phyloP scores from a whole-genome alignment of 2,329 filamentous ascomycete genomes.

The Fusarium sp. region DNA sequence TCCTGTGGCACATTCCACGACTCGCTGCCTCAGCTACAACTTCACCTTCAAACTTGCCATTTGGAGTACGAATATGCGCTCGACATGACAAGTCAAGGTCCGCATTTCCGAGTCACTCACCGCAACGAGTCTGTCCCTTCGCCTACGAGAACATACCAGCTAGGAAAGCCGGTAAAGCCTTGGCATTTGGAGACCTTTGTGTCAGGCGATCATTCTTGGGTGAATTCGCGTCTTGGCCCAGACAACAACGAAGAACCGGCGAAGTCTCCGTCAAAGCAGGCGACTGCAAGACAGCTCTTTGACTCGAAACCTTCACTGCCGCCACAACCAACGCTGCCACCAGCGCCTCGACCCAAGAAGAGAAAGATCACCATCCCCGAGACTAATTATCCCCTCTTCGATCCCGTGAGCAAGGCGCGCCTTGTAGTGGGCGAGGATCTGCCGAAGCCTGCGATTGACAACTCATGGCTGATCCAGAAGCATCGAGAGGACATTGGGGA shows the following conservation, averaged over 20 bases:
- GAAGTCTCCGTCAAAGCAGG: slow-evolving; percentile 37
- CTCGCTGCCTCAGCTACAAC: slow-evolving; percentile 59
- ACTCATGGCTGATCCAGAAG: slow-evolving; percentile 67
- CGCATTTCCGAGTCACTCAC: slow-evolving; percentile 53
- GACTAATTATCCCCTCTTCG: slow-evolving; percentile 64
- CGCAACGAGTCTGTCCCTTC: slow-evolving; percentile 41
- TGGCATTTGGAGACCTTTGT: slow-evolving; percentile 58
- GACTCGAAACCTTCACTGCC: slow-evolving; percentile 34
- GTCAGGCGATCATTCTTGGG: slow-evolving; percentile 59
- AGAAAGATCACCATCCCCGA: slow-evolving; percentile 57
- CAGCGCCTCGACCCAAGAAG: slow-evolving; percentile 21
- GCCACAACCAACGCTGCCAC: neutral
- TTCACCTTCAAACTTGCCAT: slow-evolving; percentile 60
- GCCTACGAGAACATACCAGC: slow-evolving; percentile 53
- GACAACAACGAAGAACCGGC: slow-evolving; percentile 42
- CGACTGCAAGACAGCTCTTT: slow-evolving; percentile 37
- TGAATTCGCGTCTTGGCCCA: slow-evolving; percentile 54
- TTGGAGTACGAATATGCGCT: slow-evolving; percentile 57
- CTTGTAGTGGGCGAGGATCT: slow-evolving; percentile 61
- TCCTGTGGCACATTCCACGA: slow-evolving; percentile 60
- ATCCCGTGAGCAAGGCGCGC: slow-evolving; percentile 65
- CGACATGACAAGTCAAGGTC: slow-evolving; percentile 50
- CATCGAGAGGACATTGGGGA: slow-evolving; percentile 68
- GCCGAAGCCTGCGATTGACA: slow-evolving; percentile 56
- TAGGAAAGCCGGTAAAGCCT: slow-evolving; percentile 54